A percentile compares a stretch with the other conserved stretches of the same genome.
Conservation (phyloP, 305 asterid species). For the Fraxinus nigra region DNA sequence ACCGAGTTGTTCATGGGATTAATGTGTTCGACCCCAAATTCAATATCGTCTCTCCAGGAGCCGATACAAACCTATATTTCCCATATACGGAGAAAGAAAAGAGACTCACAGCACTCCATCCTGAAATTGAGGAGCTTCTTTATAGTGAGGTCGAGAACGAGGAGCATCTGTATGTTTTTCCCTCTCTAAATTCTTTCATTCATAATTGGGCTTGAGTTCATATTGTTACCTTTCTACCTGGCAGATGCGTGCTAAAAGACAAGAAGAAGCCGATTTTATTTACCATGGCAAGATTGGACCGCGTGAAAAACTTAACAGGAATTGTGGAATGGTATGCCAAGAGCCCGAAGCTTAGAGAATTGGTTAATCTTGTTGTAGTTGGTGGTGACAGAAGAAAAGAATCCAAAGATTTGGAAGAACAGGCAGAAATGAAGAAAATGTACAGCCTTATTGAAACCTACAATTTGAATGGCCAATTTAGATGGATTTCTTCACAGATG, state of each 20-base stretch:
- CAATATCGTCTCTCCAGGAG: slow-evolving; percentile 16
- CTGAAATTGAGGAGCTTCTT: slow-evolving; percentile 72
- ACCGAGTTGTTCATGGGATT: slow-evolving; percentile 78
- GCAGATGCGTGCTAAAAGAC: slow-evolving; percentile 70
- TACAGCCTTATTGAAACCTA: slow-evolving; percentile 23
- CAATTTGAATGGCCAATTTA: slow-evolving; percentile 59
- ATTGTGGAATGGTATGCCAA: slow-evolving; percentile 74
- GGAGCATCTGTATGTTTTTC: slow-evolving; percentile 58
- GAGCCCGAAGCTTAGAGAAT: slow-evolving; percentile 57
- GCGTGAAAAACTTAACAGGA: slow-evolving; percentile 73
- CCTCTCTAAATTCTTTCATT: neutral
- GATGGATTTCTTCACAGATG: slow-evolving; percentile 91
- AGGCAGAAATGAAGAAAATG: slow-evolving; percentile 76
- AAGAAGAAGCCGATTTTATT: slow-evolving; percentile 66
- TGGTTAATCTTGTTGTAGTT: slow-evolving; percentile 64
- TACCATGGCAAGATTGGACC: slow-evolving; percentile 84
- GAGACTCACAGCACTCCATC: slow-evolving; percentile 60
- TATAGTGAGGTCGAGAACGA: slow-evolving; percentile 68
- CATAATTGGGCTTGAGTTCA: neutral
- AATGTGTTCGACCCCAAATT: slow-evolving; percentile 62
- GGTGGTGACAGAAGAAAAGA: slow-evolving; percentile 28
- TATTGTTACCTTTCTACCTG: neutral
- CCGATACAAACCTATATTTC: slow-evolving; percentile 63
- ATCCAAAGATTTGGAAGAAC: slow-evolving; percentile 55
- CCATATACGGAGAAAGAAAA: slow-evolving; percentile 59